Conservation (phyloP, 2,329 filamentous ascomycete species). For the Pseudomassariella vexata region DNA sequence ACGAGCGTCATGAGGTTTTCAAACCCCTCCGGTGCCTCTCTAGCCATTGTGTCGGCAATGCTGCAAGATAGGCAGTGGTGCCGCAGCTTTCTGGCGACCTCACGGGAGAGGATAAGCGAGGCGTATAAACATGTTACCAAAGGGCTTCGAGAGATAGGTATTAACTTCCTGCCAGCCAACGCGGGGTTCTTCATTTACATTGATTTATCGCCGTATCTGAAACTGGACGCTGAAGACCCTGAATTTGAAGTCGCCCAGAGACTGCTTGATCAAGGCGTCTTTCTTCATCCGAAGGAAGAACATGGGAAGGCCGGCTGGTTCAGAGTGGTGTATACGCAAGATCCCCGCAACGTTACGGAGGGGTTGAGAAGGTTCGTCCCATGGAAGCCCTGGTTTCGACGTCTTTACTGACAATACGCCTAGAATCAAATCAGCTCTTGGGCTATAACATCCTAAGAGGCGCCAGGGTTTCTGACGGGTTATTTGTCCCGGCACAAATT, state of each 20-base stretch:
- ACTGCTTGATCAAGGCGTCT: constrained; percentile 40
- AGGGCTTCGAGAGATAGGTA: constrained; percentile 31
- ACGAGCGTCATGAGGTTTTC: constrained; percentile 23
- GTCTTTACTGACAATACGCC: too few relatives aligned
- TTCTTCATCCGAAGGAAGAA: constrained; percentile 41
- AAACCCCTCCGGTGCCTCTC: constrained; percentile 15
- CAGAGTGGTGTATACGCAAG: constrained; percentile 44
- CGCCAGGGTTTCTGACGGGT: too few relatives aligned
- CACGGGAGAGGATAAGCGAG: constrained; percentile 30
- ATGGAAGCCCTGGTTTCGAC: too few relatives aligned
- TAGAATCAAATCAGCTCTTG: too few relatives aligned
- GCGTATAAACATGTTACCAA: constrained; percentile 32
- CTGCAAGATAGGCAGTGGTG: constrained; percentile 37
- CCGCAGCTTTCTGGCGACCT: constrained; percentile 33
- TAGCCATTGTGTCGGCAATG: background rate
- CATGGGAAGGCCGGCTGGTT: constrained; percentile 46
- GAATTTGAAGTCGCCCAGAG: constrained; percentile 39
- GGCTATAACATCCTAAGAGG: too few relatives aligned
- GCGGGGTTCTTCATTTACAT: constrained; percentile 54
- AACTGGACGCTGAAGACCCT: constrained; percentile 11
- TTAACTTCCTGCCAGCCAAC: constrained; percentile 43
- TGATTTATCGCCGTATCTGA: constrained; percentile 40
- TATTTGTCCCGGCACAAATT: too few relatives aligned
- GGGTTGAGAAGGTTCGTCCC: constrained; percentile 25
- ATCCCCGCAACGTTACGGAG: constrained; percentile 26